Conservation (phyloP, 108 stramenopile species). For the Craspedostauros australis region DNA sequence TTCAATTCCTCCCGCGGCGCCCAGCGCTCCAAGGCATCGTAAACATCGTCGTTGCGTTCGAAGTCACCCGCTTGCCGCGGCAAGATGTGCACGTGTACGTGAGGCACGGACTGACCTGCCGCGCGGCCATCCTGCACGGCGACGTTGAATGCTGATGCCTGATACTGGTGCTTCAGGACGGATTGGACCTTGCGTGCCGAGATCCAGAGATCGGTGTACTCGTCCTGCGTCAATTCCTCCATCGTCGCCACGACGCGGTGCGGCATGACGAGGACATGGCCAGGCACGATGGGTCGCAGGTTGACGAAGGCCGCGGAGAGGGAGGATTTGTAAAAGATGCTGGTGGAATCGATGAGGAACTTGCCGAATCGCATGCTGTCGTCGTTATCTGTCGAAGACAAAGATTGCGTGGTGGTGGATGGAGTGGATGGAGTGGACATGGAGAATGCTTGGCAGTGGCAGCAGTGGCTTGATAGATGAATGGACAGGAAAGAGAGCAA, state of each 20-base stretch:
- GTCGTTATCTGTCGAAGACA: not conserved
- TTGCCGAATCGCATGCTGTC: constrained; percentile 51
- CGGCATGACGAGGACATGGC: constrained; percentile 82
- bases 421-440: not conserved
- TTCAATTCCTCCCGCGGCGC: constrained; percentile 50
- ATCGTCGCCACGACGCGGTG: constrained; percentile 46
- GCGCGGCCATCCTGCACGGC: constrained; percentile 84
- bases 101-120: constrained; percentile 85
- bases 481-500: not conserved
- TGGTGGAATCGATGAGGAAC: constrained; percentile 55
- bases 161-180: constrained; percentile 47
- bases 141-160: constrained; percentile 67
- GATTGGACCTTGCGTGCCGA: constrained; percentile 64
- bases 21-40: constrained; percentile 77
- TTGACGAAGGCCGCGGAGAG: constrained; percentile 72
- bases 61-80: constrained; percentile 67
- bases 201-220: constrained; percentile 76
- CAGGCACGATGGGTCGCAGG: constrained; percentile 82
- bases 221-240: constrained; percentile 59
- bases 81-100: constrained; percentile 89
- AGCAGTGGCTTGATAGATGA: not conserved
- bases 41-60: constrained; percentile 80
- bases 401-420: no score
- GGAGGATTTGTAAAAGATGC: constrained; percentile 56
- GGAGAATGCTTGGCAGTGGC: not conserved